Evolutionary conservation across 2,329 filamentous ascomycete genomes (phyloP), one percentile per base, ranked within the genome.

Genomic region (Lachnellula hyalina): DNA sequence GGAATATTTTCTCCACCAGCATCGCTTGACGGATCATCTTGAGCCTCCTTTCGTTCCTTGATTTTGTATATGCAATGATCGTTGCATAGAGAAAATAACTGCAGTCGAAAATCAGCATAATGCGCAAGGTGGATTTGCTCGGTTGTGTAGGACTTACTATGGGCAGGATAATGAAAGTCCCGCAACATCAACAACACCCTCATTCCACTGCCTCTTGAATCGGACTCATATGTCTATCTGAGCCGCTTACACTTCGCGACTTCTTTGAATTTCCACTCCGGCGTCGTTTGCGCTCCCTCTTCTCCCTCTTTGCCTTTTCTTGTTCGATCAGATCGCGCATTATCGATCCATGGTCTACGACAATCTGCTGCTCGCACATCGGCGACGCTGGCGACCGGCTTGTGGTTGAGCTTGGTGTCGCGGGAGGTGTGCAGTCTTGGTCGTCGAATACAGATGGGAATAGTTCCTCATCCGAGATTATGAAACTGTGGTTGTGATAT

Each of bases 401-500:
- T 8, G 51, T 21, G 48, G 59, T 52, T 15, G 50, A 51, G 46
- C n/a, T 35, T 23, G 62, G 63, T 14, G 71, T 74, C n/a, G 51
- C 46, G n/a, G 56, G 71, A 70, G 66, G 71, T 66, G 67, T 73
- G 23, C 72, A 74, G 46, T 76, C 72, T 65, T 48, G 76, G 63
- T 81, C 77, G 62, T 80, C 77, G 53, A 77, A 75, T 60, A 74
- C 70, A 61, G 77, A 74, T 3, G 64, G 62, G 69, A 82, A 79
- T 53, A 85, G 77, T 63, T 85, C 83, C 34, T 85, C 83, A 72
- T 86, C 83, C 42, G 81, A 83, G 59, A 85, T 67, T 56, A 65
- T 65, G 59, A 65, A 71, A 11, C 58, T 59, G 49, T 49, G 62
- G 28, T 64, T 61, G 32, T 59, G 55, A 19, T 57, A 54, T n/a